Percentiles rank a stretch among this genome's conserved stretches.
These are phyloP conservation scores for Mycena crocata DNA, from an alignment of 768 basidiomycete genomes.

Conservation along the genomic window DNA sequence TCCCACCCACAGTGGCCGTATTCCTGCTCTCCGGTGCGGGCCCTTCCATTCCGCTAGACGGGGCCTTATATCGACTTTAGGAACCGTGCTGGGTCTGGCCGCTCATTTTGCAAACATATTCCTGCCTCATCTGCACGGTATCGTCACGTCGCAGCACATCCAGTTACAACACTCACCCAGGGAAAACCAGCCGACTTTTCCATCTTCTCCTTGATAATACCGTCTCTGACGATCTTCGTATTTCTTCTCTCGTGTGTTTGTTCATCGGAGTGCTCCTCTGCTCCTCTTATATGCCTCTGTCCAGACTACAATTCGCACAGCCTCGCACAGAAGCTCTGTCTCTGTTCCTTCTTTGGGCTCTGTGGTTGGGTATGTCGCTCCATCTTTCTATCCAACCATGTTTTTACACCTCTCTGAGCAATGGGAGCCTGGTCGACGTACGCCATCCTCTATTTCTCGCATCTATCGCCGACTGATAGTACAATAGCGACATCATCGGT, in stretches of 20 bases:
- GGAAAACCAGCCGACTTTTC: slow-evolving; percentile 72
- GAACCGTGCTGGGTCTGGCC: slow-evolving; percentile 73
- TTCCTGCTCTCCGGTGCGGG: slow-evolving; percentile 56
- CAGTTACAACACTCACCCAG: not conserved
- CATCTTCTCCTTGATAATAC: slow-evolving; percentile 74
- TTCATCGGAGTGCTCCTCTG: not conserved
- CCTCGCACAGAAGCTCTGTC: slow-evolving; percentile 70
- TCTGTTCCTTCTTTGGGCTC: slow-evolving; percentile 64
- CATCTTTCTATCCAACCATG: not conserved
- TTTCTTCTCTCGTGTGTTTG: slow-evolving; percentile 68
- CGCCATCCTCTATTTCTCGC: slow-evolving; percentile 35
- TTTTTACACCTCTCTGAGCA: slow-evolving; percentile 55
- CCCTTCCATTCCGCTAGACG: not conserved
- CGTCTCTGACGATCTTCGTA: slow-evolving; percentile 72
- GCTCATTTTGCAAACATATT: slow-evolving; percentile 77
- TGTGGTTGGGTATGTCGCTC: slow-evolving; percentile 75
- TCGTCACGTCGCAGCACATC: slow-evolving; percentile 8
- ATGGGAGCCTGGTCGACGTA: slow-evolving; percentile 84
- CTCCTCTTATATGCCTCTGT: not conserved
- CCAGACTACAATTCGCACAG: slow-evolving; percentile 77
- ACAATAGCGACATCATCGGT: slow-evolving; percentile 75
- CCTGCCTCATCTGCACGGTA: slow-evolving; percentile 73
- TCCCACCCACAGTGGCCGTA: slow-evolving; percentile 49
- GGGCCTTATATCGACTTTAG: slow-evolving; percentile 37
- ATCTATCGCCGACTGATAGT: slow-evolving; percentile 17